These are phyloP conservation scores for Penicillium ochrochloron DNA, from an alignment of 495 filamentous ascomycete species.

Conservation along the genomic window DNA sequence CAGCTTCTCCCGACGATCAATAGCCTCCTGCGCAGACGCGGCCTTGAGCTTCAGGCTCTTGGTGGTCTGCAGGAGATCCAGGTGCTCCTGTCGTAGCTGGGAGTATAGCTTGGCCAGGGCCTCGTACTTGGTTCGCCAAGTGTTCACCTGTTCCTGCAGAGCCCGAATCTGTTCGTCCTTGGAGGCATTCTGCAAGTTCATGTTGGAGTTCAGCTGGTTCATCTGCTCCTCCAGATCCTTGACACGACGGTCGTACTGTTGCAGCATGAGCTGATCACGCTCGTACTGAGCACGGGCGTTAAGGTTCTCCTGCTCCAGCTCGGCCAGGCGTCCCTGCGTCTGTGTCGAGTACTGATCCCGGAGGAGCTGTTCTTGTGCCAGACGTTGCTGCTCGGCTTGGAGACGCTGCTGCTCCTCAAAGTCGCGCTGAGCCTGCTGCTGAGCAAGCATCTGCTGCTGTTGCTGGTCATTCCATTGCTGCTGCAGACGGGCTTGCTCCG, in stretches of 20 bases:
- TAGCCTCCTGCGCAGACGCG: conserved; percentile 94
- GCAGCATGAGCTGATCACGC: conserved; percentile 92
- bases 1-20: conserved; percentile 91
- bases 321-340: conserved; percentile 89
- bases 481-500: conserved; percentile 85
- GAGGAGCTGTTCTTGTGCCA: conserved; percentile 87
- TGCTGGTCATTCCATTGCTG: conserved; percentile 78
- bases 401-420: conserved; percentile 94
- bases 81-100: conserved; percentile 91
- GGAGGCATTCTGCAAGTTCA: conserved; percentile 80
- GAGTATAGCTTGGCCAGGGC: conserved; percentile 95
- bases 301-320: conserved; percentile 92
- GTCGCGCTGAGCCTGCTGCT: conserved; percentile 82
- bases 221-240: conserved; percentile 92
- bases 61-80: conserved; percentile 92
- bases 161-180: conserved; percentile 94
- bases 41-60: conserved; percentile 96
- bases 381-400: conserved; percentile 84
- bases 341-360: conserved; percentile 87
- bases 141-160: conserved; percentile 93
- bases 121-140: conserved; percentile 96
- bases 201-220: conserved; percentile 76
- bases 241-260: conserved; percentile 93
- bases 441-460: conserved; percentile 77
- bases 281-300: conserved; percentile 95